Base-by-base conservation (phyloP, 768 basidiomycete species). In the Agrocybe pediades region DNA sequence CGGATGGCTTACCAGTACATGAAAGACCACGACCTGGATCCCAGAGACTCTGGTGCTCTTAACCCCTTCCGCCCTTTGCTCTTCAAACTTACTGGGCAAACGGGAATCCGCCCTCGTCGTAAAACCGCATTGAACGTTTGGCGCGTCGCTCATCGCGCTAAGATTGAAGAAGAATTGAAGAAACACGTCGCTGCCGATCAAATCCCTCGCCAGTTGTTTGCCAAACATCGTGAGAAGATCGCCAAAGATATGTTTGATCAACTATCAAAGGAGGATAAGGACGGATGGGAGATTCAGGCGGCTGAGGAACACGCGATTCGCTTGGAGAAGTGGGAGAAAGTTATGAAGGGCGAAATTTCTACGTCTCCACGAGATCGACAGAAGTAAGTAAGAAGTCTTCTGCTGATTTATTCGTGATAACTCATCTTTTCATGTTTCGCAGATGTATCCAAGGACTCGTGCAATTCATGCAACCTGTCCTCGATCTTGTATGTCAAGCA, bases 1-100 rank as follows among this genome's bases (percentile, higher is more conserved):
- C 59, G 59, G 59, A 19, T 63, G 3, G 40, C 46, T 15, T 62
- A 62, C 45, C 61, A 60, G 33, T 51, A 60, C 24, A 55, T 49
- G 43, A 60, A 60, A 19, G 57, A 56, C 17, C 30, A 46, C 25
- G 27, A 41, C 26, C 4, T 47, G 25, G 43, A 49, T 25, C 30
- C 52, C 9, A 42, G 27, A 15, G 55, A 54, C 7, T 4, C 52
- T 24, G 52, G 44, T 8, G 41, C 52, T 13, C n/a, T 24, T n/a
- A 47, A 61, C 30, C 53, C 54, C 1, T 58, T 49, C 33, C 20
- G 16, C 15, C 0, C 46, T 1, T 45, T 61, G 8, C 23, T 59
- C 4, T 41, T 20, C 15, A 39, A 59, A 41, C 49, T 61, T 24
- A 55, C 49, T 7, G 60, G 60, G 1, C 24, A 36, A 0, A n/a